These are phyloP conservation scores for Avena atlantica DNA, from an alignment of 176 grass and related monocot genomes.

Conservation along the genomic window DNA sequence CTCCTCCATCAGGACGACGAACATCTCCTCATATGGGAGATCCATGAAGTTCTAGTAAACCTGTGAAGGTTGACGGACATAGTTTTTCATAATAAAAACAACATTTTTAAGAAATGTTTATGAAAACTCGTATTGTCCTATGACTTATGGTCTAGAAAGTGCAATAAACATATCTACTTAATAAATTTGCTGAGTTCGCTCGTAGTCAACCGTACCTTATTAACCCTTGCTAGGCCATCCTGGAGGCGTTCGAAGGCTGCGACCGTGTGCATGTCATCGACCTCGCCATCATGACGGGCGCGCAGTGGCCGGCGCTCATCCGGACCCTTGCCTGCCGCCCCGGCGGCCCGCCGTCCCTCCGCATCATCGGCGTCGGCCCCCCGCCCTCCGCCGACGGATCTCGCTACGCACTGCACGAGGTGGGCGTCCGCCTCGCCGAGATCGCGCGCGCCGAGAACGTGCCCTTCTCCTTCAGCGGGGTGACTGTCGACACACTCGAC, in stretches of 20 bases:
- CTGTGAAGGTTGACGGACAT: too few relatives aligned
- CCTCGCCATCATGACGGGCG: constrained; percentile 59
- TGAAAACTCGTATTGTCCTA: too few relatives aligned
- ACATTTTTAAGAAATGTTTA: too few relatives aligned
- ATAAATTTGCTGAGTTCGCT: too few relatives aligned
- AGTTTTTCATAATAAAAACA: too few relatives aligned
- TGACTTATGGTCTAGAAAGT: too few relatives aligned
- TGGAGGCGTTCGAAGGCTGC: constrained; percentile 43
- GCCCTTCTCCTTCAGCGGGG: constrained; percentile 60
- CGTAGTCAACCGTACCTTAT: too few relatives aligned
- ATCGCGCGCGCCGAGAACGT: constrained; percentile 47
- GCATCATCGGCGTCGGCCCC: constrained; percentile 57
- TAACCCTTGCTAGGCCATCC: constrained; percentile 46
- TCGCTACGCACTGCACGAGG: constrained; percentile 61
- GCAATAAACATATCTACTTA: too few relatives aligned
- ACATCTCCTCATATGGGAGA: too few relatives aligned
- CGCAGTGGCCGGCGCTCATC: constrained; percentile 70
- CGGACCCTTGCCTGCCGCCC: constrained; percentile 40
- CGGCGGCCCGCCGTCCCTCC: constrained; percentile 54
- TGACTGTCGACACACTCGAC: constrained; percentile 49
- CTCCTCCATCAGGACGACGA: too few relatives aligned
- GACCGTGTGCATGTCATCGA: constrained; percentile 60
- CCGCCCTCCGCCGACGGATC: not conserved
- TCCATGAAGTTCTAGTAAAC: too few relatives aligned
- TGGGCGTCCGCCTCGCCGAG: constrained; percentile 64